Evolutionary conservation across 2,329 filamentous ascomycete genomes (phyloP), one percentile per base, ranked within the genome.

Genomic region (Aspergillus uvarum): DNA sequence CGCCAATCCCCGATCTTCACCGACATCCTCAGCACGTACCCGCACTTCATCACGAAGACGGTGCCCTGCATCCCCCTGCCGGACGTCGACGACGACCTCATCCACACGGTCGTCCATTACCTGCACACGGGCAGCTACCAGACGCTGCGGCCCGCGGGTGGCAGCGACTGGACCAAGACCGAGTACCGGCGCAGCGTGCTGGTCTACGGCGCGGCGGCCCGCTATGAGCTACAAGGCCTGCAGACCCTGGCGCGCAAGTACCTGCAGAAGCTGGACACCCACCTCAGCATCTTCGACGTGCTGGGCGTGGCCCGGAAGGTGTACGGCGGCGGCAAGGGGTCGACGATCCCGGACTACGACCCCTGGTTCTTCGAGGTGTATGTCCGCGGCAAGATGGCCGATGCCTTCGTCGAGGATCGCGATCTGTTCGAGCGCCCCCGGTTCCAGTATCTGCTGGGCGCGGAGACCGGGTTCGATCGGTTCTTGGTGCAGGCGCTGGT

Each of bases 181-280:
- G 53, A 55, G 24, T 55, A 55, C 53, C 38, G 53, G 8, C 53
- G 53, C n/a, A 55, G 53, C 42, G 53, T 55, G 26, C 53, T 55
- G 16, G 42, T 19, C 24, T 55, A 55, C 53, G 42, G 42, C 26
- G 42, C 29, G 3, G 53, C 53, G 19, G 31, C 53, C 22, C 31
- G 35, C 12, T 55, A 55, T 44, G 53, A 55, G 16, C 53, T 55
- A 2, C 26, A 29, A 11, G 26, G 42, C 2, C 53, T 55, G 26
- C 42, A 47, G 26, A 48, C n/a, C 3, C 53, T 55, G 11, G 42
- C 53, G 10, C 47, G 47, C 42, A 55, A 47, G 19, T 55, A 55
- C 53, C 44, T 55, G 53, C 53, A 55, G 44, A 55, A 55, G 42
- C 53, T 55, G 5, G 53, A 55, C 44, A 55, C 47, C 12, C 26